Percentiles rank a stretch among this genome's conserved stretches.
Conservation (phyloP, 176 grass and related monocot genomes). For the Microstegium vimineum region DNA sequence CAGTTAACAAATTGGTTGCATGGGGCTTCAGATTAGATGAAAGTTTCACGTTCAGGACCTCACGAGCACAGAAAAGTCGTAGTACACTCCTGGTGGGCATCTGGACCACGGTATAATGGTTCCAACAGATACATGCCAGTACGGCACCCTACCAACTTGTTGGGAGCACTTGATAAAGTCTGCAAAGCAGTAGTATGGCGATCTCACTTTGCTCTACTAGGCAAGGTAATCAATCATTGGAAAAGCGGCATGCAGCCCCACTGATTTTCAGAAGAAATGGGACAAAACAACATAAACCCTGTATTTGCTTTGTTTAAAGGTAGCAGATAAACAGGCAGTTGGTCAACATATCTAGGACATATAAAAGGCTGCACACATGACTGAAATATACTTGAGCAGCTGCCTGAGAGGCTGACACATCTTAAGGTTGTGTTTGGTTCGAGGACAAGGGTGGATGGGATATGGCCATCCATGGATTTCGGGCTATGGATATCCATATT, state of each 20-base stretch:
- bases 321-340: neutral
- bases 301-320: constrained; percentile 13
- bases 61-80: constrained; percentile 34
- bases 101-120: constrained; percentile 43
- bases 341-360: neutral
- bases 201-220: constrained; percentile 29
- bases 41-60: constrained; percentile 31
- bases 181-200: constrained; percentile 24
- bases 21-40: constrained; percentile 20
- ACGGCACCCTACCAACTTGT: constrained; percentile 25
- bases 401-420: no score
- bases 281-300: constrained; percentile 6
- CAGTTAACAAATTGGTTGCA: constrained; percentile 32
- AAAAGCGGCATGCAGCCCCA: neutral
- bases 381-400: no score
- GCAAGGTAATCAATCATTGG: constrained; percentile 32
- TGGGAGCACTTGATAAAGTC: constrained; percentile 34
- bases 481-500: no score
- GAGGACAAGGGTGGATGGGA: no score
- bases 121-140: constrained; percentile 36
- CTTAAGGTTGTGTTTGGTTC: no score
- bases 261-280: neutral
- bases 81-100: constrained; percentile 32
- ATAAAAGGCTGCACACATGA: no score
- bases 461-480: no score